A percentile compares a stretch with the other conserved stretches of the same genome.
phyloP scores from a whole-genome alignment of 805 yeast genomes.

The Ogataea angusta region DNA sequence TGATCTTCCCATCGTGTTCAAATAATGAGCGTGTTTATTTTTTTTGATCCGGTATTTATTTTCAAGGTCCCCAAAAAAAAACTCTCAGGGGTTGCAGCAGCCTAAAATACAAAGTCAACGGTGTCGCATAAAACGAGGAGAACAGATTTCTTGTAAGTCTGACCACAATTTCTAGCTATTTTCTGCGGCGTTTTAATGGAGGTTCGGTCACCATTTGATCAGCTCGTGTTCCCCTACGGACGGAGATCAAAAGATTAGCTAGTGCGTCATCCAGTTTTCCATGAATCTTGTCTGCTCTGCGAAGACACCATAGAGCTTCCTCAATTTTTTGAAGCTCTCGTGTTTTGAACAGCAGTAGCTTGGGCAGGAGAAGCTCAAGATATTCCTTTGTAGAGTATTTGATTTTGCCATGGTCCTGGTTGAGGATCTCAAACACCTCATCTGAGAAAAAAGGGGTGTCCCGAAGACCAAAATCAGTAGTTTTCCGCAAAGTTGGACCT shows the following conservation, averaged over 20 bases:
- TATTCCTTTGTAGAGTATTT: constrained; percentile 44
- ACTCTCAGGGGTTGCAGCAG: constrained; percentile 1
- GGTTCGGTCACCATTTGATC: too few species aligned
- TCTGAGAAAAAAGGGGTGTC: constrained; percentile 48
- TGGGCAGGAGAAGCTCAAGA: constrained; percentile 33
- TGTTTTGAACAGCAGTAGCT: not conserved
- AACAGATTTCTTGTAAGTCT: too few species aligned
- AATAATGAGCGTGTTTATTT: constrained; percentile 7
- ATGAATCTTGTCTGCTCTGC: not conserved
- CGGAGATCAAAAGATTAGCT: not conserved
- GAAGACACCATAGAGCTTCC: constrained; percentile 12
- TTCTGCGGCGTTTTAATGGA: too few species aligned
- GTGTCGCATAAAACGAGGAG: too few species aligned
- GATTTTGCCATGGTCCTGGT: constrained; percentile 28
- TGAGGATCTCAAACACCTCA: constrained; percentile 39
- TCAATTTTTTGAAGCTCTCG: constrained; percentile 9
- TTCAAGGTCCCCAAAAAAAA: constrained; percentile 2
- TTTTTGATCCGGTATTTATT: constrained; percentile 4
- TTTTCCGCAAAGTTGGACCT: constrained; percentile 8
- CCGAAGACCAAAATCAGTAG: not conserved
- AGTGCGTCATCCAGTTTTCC: not conserved
- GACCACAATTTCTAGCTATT: too few species aligned
- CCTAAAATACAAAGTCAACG: not conserved
- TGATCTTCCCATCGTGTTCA: constrained; percentile 16
- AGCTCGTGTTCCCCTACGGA: not conserved